Evolutionary conservation across 176 grass and related monocot genomes (phyloP).

Genomic region (Oryza coarctata): DNA sequence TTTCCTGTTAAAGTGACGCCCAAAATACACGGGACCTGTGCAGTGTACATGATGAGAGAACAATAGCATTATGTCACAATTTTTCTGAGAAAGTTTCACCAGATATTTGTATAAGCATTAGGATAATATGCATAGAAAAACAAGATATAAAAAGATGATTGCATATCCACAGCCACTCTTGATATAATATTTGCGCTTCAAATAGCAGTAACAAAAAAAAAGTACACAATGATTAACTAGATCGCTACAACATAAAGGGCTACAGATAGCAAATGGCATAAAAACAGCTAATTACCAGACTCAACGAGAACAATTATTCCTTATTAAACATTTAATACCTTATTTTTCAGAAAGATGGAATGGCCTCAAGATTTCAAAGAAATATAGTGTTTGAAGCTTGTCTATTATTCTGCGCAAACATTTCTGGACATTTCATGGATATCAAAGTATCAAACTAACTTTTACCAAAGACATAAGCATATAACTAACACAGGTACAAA

Average conservation of each 20-base stretch:
- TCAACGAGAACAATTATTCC: slow-evolving; percentile 11
- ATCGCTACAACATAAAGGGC: background rate
- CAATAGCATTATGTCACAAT: background rate
- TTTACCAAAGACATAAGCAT: background rate
- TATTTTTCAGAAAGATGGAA: background rate
- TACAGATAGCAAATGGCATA: background rate
- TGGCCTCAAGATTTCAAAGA: background rate
- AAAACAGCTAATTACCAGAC: background rate
- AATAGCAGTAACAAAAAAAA: slow-evolving; percentile 14
- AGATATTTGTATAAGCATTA: background rate
- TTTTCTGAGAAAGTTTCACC: slow-evolving; percentile 6
- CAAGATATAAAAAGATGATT: background rate
- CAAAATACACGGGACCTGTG: slow-evolving; percentile 95
- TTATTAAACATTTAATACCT: background rate
- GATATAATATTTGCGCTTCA: background rate
- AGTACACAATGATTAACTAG: background rate
- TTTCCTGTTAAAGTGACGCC: slow-evolving; percentile 81
- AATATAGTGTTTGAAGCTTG: slow-evolving; percentile 19
- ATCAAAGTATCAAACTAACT: background rate
- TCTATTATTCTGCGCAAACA: slow-evolving; percentile 5
- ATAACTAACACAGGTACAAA: slow-evolving; percentile 19
- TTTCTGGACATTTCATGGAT: background rate
- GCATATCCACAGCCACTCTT: background rate
- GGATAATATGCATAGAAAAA: background rate
- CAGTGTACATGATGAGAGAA: slow-evolving; percentile 24